phyloP scores from a whole-genome alignment of 2,329 filamentous ascomycete species.

The Sphaerostilbella broomeana region DNA sequence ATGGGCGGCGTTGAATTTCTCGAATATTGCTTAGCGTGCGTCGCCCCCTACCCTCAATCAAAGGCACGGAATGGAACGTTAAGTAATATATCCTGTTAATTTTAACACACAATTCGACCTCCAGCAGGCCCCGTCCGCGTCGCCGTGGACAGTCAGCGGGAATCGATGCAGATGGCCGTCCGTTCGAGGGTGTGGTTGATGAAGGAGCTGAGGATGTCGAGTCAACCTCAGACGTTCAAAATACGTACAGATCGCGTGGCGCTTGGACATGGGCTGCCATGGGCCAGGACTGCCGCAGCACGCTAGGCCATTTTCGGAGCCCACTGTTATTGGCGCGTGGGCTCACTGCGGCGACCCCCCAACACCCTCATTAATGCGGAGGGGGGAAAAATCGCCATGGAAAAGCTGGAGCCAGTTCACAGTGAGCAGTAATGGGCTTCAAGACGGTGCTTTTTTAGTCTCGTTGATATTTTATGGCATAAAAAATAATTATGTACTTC shows the following conservation, averaged over 20 bases:
- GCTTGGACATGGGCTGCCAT: slow-evolving; percentile 12
- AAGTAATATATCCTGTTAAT: too few species aligned
- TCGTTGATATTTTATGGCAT: not conserved
- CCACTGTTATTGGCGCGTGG: slow-evolving; percentile 4
- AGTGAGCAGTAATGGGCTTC: too few species aligned
- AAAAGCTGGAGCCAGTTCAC: too few species aligned
- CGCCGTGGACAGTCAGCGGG: not conserved
- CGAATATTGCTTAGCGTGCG: slow-evolving; percentile 3
- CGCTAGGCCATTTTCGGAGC: slow-evolving; percentile 14
- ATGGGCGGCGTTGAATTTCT: not conserved
- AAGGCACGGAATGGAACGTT: too few species aligned
- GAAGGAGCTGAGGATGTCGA: slow-evolving; percentile 14
- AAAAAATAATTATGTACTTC: not conserved
- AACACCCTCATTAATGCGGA: too few species aligned
- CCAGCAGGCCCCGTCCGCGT: too few species aligned
- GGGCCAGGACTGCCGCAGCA: slow-evolving; percentile 12
- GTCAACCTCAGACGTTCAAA: slow-evolving; percentile 13
- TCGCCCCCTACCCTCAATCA: slow-evolving; percentile 2
- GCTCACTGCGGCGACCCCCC: too few species aligned
- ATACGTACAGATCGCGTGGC: slow-evolving; percentile 19
- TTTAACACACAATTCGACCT: too few species aligned
- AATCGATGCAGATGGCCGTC: slow-evolving; percentile 12
- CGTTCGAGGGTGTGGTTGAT: slow-evolving; percentile 9
- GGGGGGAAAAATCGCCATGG: too few species aligned
- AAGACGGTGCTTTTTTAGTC: not conserved